Base-by-base conservation (phyloP, 2,329 filamentous ascomycete species). In the Clarireedia hainanense region DNA sequence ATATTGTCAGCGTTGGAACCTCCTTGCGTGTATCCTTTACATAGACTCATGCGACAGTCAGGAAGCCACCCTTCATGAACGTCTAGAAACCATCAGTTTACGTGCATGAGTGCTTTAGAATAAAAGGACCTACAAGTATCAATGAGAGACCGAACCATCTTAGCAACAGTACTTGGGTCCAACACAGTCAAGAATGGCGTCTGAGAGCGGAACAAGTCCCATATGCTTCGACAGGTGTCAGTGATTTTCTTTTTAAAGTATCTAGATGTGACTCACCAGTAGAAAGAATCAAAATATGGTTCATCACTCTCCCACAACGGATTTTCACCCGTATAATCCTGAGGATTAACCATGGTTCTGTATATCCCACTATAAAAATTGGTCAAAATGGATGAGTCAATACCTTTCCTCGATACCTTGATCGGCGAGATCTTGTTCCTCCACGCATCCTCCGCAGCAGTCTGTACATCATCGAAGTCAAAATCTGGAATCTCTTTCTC, bases 281-380 rank as follows among this genome's bases (percentile, higher is more conserved):
- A 91, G 64, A 86, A 88, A 1, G 83, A 87, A 67, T 89, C 86
- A 64, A 85, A 89, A 63, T 89, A 89, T 1, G 85, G 85, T 67
- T 88, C 84, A 4, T 73, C 73, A 51, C 79, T 84, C 4, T 78
- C 59, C 84, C 85, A 89, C 0, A 82, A 68, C 0, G 84, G 84
- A 55, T 89, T 89, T 66, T 89, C 86, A 0, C 83, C 83, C 0
- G 85, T 88, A 60, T 88, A 88, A 61, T 89, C 85, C 63, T 88
- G 85, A 2, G 85, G 85, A 52, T 80, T 84, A 57, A 89, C 80
- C 78, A 88, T 81, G 1, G 81, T 80, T 14, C 85, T 75, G 66
- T 89, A 89, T 17, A 85, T 78, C 4, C 84, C 85, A 48, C 82
- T 86, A 74, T 85, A 89, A 63, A 89, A 87, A 36, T 80, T 80